Conservation (phyloP, 2,329 filamentous ascomycete genomes). For the Beauveria scarabaeidicola region DNA sequence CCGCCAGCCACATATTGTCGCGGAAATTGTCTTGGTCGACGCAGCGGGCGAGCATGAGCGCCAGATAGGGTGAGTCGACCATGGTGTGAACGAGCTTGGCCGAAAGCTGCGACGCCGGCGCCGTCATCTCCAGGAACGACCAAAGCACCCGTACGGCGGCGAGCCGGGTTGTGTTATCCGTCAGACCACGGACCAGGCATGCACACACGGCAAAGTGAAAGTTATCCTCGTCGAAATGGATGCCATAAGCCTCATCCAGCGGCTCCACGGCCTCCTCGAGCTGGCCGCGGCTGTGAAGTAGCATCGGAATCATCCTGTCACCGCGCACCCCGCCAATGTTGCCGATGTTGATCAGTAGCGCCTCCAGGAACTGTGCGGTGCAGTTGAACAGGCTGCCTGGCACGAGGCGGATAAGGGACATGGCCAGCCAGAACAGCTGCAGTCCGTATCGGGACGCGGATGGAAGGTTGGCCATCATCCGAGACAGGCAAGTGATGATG, state of each 20-base stretch:
- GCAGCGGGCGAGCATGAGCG: constrained; percentile 49
- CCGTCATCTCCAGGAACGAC: constrained; percentile 43
- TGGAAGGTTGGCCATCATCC: constrained; percentile 62
- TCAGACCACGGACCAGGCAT: constrained; percentile 54
- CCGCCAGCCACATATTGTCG: constrained; percentile 53
- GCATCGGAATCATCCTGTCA: constrained; percentile 48
- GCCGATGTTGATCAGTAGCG: constrained; percentile 55
- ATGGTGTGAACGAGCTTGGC: constrained; percentile 18
- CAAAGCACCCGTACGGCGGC: constrained; percentile 53
- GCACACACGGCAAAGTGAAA: constrained; percentile 62
- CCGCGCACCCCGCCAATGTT: constrained; percentile 51
- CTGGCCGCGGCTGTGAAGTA: constrained; percentile 52
- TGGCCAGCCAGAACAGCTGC: constrained; percentile 62
- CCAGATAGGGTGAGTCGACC: constrained; percentile 48
- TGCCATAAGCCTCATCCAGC: constrained; percentile 56
- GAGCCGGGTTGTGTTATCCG: constrained; percentile 51
- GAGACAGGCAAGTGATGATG: constrained; percentile 58
- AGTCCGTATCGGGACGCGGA: constrained; percentile 59
- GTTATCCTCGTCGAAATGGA: constrained; percentile 54
- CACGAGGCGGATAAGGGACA: constrained; percentile 57
- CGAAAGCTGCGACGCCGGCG: constrained; percentile 4
- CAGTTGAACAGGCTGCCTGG: constrained; percentile 57
- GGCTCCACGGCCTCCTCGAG: constrained; percentile 54
- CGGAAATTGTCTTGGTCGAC: constrained; percentile 50
- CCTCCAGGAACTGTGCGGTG: constrained; percentile 55